Evolutionary conservation across 2,329 filamentous ascomycete species (phyloP).

Genomic region (Sporothrix globosa): DNA sequence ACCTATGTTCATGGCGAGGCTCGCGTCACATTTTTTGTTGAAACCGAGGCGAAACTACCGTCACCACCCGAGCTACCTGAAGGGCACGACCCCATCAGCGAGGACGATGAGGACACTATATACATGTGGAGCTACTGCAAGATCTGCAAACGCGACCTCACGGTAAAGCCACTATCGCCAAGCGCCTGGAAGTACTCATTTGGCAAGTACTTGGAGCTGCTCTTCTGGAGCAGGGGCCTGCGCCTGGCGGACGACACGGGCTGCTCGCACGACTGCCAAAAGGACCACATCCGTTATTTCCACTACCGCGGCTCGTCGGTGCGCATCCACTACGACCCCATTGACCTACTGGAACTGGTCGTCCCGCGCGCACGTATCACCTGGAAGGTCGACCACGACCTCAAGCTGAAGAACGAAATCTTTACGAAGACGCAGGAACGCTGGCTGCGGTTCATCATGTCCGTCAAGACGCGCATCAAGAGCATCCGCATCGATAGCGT

Average conservation of each 20-base stretch:
- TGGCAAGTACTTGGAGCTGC: conserved; percentile 95
- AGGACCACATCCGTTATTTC: conserved; percentile 91
- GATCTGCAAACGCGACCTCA: conserved; percentile 85
- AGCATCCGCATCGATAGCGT: conserved; percentile 92
- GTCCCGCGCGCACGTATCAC: conserved; percentile 88
- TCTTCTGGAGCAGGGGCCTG: conserved; percentile 89
- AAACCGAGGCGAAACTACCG: conserved; percentile 59
- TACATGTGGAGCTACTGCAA: conserved; percentile 99
- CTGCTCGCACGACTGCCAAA: conserved; percentile 90
- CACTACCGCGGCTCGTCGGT: conserved; percentile 83
- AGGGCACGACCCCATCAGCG: conserved; percentile 45
- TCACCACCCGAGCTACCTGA: conserved; percentile 45
- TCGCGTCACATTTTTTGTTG: conserved; percentile 87
- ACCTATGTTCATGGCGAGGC: conserved; percentile 97
- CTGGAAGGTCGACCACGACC: conserved; percentile 96
- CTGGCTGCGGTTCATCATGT: conserved; percentile 83
- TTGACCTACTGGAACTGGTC: conserved; percentile 91
- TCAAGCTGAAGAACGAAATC: conserved; percentile 90
- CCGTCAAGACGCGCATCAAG: conserved; percentile 79
- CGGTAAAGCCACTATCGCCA: conserved; percentile 86
- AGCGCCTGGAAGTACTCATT: conserved; percentile 98
- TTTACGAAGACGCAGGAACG: conserved; percentile 80
- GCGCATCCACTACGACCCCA: conserved; percentile 87
- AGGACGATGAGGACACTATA: conserved; percentile 62
- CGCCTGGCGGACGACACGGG: conserved; percentile 65